Evolutionary conservation across 768 basidiomycete genomes (phyloP).

Genomic region (Galerina marginata): DNA sequence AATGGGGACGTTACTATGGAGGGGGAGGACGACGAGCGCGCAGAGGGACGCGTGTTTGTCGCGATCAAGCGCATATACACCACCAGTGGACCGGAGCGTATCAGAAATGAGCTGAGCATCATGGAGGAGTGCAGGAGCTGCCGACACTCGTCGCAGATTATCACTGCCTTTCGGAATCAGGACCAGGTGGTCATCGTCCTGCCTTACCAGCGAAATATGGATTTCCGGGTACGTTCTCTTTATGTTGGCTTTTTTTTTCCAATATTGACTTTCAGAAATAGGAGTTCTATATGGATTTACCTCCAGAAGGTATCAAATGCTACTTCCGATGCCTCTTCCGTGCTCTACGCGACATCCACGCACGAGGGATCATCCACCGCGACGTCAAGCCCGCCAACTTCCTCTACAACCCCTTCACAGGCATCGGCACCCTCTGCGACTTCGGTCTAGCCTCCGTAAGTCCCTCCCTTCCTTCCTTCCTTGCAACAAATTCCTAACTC

Average conservation of each 20-base stretch:
- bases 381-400: conserved; percentile 99
- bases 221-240: conserved; percentile 80
- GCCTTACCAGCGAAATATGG: conserved; percentile 91
- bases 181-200: conserved; percentile 96
- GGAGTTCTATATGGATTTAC: conserved; percentile 80
- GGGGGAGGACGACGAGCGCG: conserved; percentile 15
- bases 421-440: conserved; percentile 88
- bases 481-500: not conserved
- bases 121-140: conserved; percentile 86
- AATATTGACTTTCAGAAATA: conserved; percentile 27
- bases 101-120: conserved; percentile 91
- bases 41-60: conserved; percentile 68
- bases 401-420: conserved; percentile 85
- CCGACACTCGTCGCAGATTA: conserved; percentile 89
- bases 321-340: conserved; percentile 94
- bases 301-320: conserved; percentile 76
- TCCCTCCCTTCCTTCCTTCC: conserved; percentile 7
- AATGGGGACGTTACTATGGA: not conserved
- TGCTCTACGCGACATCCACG: conserved; percentile 87
- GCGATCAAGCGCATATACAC: conserved; percentile 98
- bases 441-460: conserved; percentile 94
- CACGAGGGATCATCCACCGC: conserved; percentile 88
- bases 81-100: conserved; percentile 91
- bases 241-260: not conserved
- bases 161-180: conserved; percentile 88